Evolutionary conservation across 768 basidiomycete species (phyloP).

Genomic region (Hemileccinum impolitum): DNA sequence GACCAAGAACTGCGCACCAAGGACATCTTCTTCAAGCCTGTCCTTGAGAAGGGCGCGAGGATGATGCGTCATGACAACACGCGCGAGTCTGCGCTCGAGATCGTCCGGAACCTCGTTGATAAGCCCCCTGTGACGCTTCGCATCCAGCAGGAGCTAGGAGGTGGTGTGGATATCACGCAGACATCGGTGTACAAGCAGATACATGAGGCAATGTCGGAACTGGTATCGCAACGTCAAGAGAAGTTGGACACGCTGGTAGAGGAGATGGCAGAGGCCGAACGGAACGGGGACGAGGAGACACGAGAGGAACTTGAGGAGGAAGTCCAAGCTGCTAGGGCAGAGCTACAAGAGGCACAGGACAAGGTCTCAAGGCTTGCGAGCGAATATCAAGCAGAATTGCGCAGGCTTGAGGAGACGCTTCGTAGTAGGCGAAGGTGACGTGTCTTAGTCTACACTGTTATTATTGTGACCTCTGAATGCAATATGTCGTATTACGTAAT

Average conservation of each 20-base stretch:
- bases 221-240: constrained; percentile 39
- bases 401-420: constrained; percentile 24
- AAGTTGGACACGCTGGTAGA: constrained; percentile 43
- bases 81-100: constrained; percentile 40
- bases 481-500: neutral
- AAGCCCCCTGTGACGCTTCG: constrained; percentile 39
- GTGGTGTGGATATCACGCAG: constrained; percentile 43
- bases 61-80: constrained; percentile 44
- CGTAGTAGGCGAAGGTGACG: constrained; percentile 11
- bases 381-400: constrained; percentile 27
- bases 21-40: constrained; percentile 49
- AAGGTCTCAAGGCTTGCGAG: constrained; percentile 23
- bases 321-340: constrained; percentile 20
- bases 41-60: constrained; percentile 43
- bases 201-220: constrained; percentile 44
- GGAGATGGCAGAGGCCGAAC: constrained; percentile 46
- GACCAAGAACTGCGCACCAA: constrained; percentile 41
- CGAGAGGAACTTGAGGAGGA: constrained; percentile 42
- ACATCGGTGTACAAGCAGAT: constrained; percentile 55
- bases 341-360: constrained; percentile 19
- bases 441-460: neutral
- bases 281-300: constrained; percentile 42
- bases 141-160: constrained; percentile 54
- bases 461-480: neutral
- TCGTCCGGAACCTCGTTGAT: constrained; percentile 40